These are phyloP conservation scores for Glutinoglossum americanum DNA, from an alignment of 495 filamentous ascomycete species.

Conservation along the genomic window DNA sequence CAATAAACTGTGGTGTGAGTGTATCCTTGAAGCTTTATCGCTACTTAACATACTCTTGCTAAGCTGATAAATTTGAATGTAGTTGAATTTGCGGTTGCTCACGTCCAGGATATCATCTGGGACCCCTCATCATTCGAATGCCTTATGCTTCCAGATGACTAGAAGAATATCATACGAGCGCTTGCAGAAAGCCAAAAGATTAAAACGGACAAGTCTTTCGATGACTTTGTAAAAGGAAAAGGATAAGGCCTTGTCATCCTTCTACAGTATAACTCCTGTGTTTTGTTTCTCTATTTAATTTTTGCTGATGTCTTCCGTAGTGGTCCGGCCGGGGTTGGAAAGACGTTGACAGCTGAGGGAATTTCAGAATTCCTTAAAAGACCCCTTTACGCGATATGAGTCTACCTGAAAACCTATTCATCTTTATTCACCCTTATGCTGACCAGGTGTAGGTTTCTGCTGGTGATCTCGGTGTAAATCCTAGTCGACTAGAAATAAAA, in stretches of 20 bases:
- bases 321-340: neutral
- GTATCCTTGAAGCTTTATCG: neutral
- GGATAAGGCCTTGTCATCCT: neutral
- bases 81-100: constrained; percentile 18
- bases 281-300: neutral
- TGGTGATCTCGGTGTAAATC: neutral
- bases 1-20: constrained; percentile 16
- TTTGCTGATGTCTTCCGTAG: neutral
- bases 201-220: neutral
- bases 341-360: neutral
- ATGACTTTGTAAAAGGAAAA: neutral
- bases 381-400: neutral
- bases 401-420: neutral
- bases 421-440: neutral
- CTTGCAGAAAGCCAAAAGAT: neutral
- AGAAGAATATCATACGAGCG: constrained; percentile 3
- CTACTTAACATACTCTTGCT: neutral
- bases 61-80: constrained; percentile 1
- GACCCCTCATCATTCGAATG: constrained; percentile 1
- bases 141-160: neutral
- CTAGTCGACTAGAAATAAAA: neutral
- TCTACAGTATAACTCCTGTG: neutral
- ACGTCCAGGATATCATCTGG: constrained; percentile 16
- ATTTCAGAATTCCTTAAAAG: neutral
- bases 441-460: neutral